Evolutionary conservation across 495 filamentous ascomycete genomes (phyloP), one percentile per base, ranked within the genome.

Genomic region (Podospora bellae-mahoneyi): DNA sequence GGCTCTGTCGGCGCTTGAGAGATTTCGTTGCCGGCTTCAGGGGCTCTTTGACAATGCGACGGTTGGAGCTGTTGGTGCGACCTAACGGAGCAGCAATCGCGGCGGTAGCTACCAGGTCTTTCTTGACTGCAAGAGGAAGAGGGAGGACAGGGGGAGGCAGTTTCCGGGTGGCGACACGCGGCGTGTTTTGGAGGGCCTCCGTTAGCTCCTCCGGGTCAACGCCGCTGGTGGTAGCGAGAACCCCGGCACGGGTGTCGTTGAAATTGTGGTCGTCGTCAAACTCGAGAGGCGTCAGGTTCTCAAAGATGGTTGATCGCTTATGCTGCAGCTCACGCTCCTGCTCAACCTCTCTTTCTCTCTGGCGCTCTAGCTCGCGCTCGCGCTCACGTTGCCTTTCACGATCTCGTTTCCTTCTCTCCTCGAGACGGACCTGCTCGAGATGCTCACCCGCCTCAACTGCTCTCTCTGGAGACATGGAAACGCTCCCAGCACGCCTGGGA

Each of bases 1-100:
- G 68, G 67, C 79, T 78, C 32, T 73, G 72, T 19, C 71, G 75
- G 28, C 81, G 80, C 60, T 83, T 83, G 39, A 74, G 66, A 13
- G 74, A 73, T n/a, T 66, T 64, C 27, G 64, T 9, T 28, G 19
- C 28, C 13, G 55, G 55, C 23, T 58, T 19, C n/a, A 9, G 5
- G 15, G 69, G 66, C 15, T 70, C 67, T 54, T 76, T 75, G 60
- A 75, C 70, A 48, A 78, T 73, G 9, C 77, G 78, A 59, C 76
- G 80, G 63, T 71, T 73, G 19, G 75, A 71, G 57, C 76, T 81
- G 64, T 71, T 73, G 19, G 75, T 72, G 27, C 79, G 77, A 19
- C 69, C 71, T 30, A 77, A 58, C 4, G 72, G 66, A 1, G 34
- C 55, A 26, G 55, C 10, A 26, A 58, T n/a, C 3, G 66, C 1